Evolutionary conservation across 768 basidiomycete genomes (phyloP).

Genomic region (Trichaptum fuscoviolaceum): DNA sequence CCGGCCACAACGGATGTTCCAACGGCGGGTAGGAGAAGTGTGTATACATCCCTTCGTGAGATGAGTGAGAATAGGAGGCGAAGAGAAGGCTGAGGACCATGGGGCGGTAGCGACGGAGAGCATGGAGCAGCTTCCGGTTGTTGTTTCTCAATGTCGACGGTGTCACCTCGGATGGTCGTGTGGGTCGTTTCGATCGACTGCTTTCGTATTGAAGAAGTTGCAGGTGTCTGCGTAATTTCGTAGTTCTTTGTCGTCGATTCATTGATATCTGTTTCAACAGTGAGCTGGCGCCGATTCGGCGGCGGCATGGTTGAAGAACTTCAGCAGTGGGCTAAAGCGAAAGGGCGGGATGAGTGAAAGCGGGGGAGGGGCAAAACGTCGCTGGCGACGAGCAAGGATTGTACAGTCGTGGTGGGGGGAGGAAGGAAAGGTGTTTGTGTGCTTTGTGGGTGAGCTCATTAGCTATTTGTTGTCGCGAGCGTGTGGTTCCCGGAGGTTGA

Average conservation of each 20-base stretch:
- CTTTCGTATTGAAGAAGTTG: slow-evolving; percentile 1
- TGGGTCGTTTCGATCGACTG: slow-evolving; percentile 13
- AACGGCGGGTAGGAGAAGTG: slow-evolving; percentile 61
- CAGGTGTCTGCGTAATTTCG: slow-evolving; percentile 8
- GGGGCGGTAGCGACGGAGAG: slow-evolving; percentile 25
- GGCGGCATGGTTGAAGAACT: background rate
- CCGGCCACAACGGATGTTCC: slow-evolving; percentile 58
- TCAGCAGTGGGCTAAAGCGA: background rate
- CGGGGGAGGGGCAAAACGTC: background rate
- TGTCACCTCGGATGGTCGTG: slow-evolving; percentile 11
- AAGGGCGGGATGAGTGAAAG: background rate
- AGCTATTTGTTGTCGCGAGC: slow-evolving; percentile 1
- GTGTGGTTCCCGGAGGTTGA: background rate
- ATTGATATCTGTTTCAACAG: background rate
- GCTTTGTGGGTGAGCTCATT: background rate
- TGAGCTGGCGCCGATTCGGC: background rate
- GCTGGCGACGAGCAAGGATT: background rate
- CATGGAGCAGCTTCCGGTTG: slow-evolving; percentile 16
- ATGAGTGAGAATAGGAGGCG: slow-evolving; percentile 64
- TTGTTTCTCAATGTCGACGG: slow-evolving; percentile 27
- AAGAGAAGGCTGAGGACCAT: slow-evolving; percentile 40
- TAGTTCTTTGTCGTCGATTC: slow-evolving; percentile 6
- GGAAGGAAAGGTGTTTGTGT: background rate
- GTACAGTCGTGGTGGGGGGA: background rate
- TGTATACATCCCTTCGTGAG: slow-evolving; percentile 47